Evolutionary conservation across 2,329 filamentous ascomycete species (phyloP).

Genomic region (Nemania abortiva): DNA sequence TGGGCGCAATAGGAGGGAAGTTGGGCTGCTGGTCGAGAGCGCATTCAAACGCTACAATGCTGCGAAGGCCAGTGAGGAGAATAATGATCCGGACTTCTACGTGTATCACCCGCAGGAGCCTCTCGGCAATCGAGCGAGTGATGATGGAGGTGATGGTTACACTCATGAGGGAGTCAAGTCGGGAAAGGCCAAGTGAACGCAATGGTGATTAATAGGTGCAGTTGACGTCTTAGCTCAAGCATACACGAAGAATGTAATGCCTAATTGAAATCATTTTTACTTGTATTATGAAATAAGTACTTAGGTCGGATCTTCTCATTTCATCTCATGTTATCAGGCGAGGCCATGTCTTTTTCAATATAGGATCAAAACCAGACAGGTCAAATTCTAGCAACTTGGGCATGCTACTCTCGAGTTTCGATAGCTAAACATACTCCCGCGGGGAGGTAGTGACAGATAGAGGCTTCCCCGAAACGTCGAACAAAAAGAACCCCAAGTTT

Average conservation of each 20-base stretch:
- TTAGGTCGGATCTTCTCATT: no score
- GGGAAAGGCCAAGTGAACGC: not conserved
- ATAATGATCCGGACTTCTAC: constrained; percentile 56
- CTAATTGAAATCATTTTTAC: not conserved
- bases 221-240: no score
- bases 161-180: not conserved
- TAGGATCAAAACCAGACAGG: no score
- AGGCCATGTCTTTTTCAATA: no score
- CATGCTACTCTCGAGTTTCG: no score
- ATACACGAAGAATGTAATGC: not conserved
- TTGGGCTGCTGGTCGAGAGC: constrained; percentile 57
- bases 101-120: constrained; percentile 47
- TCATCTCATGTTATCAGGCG: no score
- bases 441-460: no score
- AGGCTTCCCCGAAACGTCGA: no score
- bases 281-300: not conserved
- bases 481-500: no score
- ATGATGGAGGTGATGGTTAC: constrained; percentile 15
- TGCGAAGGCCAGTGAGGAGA: constrained; percentile 57
- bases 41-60: constrained; percentile 60
- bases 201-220: not conserved
- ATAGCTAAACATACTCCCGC: no score
- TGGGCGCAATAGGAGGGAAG: constrained; percentile 57
- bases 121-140: constrained; percentile 32
- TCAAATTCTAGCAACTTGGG: no score